Conservation (phyloP, 139 green algal species). For the Gonium pectorale region DNA sequence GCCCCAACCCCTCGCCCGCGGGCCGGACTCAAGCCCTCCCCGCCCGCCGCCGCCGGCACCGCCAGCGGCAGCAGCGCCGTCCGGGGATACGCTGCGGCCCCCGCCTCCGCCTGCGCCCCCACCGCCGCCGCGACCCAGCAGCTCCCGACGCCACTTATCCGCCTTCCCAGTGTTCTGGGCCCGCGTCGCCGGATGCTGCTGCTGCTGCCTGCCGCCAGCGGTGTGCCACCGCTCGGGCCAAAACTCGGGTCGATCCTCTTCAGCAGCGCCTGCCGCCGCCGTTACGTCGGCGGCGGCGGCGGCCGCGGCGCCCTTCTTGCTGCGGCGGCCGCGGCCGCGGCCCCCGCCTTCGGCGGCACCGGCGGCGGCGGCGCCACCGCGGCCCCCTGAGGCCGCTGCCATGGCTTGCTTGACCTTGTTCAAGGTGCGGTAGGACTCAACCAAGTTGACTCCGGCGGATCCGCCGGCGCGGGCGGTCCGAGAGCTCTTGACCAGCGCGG, state of each 20-base stretch:
- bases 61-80: neutral
- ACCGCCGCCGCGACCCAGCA: neutral
- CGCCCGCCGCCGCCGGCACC: neutral
- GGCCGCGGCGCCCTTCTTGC: neutral
- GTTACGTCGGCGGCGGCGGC: neutral
- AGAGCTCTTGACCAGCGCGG: neutral
- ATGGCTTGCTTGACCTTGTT: neutral
- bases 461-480: neutral
- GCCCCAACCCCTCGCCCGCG: neutral
- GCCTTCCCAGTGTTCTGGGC: constrained; percentile 7
- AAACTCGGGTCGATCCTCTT: constrained; percentile 6
- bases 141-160: constrained; percentile 19
- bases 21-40: neutral
- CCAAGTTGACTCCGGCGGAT: constrained; percentile 1
- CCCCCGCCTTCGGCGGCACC: neutral
- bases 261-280: neutral
- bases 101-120: neutral
- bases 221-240: constrained; percentile 5
- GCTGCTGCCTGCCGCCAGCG: neutral
- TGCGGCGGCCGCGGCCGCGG: no score
- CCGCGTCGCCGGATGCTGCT: neutral
- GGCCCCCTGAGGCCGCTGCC: neutral
- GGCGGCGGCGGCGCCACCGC: neutral
- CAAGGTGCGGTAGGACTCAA: neutral
- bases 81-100: neutral